Percentiles rank a stretch among this genome's conserved stretches.
phyloP scores from a whole-genome alignment of 225 moss, liverwort and hornwort genomes.

The Antitrichia curtipendula region DNA sequence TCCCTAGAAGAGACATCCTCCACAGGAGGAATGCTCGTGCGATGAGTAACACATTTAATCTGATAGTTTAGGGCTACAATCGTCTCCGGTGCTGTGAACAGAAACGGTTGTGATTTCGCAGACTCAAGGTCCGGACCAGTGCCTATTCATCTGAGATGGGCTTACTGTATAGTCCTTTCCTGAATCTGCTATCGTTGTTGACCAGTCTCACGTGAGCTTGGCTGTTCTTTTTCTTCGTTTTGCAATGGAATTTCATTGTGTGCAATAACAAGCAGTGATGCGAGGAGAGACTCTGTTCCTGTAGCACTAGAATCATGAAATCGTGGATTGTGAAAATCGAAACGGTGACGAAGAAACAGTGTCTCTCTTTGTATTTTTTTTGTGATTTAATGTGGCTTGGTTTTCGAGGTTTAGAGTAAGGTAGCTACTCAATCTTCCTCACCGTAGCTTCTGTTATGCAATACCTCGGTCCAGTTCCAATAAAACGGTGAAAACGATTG shows the following conservation, averaged over 20 bases:
- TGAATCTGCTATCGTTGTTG: background rate
- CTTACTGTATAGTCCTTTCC: background rate
- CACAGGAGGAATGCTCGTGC: background rate
- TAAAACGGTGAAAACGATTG: background rate
- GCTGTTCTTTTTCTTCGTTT: background rate
- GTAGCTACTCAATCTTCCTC: background rate
- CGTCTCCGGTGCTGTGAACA: background rate
- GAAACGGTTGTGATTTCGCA: background rate
- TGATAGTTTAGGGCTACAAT: too few species aligned
- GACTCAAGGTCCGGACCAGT: background rate
- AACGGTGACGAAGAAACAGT: background rate
- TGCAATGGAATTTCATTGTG: background rate
- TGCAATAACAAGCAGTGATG: background rate
- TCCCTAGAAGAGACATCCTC: too few species aligned
- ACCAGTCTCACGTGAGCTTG: background rate
- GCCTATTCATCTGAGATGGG: background rate
- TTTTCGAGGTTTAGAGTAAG: background rate
- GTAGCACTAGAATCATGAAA: background rate
- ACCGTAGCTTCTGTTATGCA: background rate
- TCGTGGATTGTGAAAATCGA: background rate
- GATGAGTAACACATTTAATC: background rate
- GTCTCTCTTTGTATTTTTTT: background rate
- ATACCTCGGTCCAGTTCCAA: background rate
- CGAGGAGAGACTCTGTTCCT: background rate
- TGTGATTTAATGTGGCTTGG: background rate